These are phyloP conservation scores for Cyberlindnera amylophila DNA, from an alignment of 805 yeast species.

Conservation along the genomic window DNA sequence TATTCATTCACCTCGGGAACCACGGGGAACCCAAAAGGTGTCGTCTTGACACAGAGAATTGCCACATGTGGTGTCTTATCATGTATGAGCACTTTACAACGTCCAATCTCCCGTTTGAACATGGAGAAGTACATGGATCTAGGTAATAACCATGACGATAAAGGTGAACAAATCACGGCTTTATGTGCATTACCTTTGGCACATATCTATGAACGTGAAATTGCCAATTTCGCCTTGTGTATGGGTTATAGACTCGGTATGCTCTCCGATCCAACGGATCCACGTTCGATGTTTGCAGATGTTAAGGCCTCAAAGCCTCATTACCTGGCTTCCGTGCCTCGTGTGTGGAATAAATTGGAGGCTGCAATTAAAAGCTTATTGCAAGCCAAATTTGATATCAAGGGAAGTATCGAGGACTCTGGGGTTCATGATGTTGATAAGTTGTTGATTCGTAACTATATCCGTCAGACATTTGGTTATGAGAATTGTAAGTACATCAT, in stretches of 20 bases:
- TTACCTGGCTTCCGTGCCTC: slow-evolving; percentile 52
- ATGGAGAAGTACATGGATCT: slow-evolving; percentile 10
- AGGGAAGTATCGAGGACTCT: slow-evolving; percentile 2
- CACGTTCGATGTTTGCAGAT: slow-evolving; percentile 54
- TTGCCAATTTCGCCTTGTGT: slow-evolving; percentile 36
- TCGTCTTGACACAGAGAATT: slow-evolving; percentile 47
- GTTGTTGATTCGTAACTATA: slow-evolving; percentile 28
- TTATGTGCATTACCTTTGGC: slow-evolving; percentile 51
- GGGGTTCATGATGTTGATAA: slow-evolving; percentile 6
- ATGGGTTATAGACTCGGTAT: slow-evolving; percentile 36
- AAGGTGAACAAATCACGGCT: slow-evolving; percentile 30
- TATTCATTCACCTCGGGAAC: slow-evolving; percentile 75
- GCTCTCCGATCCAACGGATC: slow-evolving; percentile 40
- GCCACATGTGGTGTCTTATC: slow-evolving; percentile 46
- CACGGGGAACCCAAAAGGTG: slow-evolving; percentile 74
- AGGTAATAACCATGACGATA: slow-evolving; percentile 20
- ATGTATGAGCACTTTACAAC: slow-evolving; percentile 29
- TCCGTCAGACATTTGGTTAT: slow-evolving; percentile 43
- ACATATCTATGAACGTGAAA: slow-evolving; percentile 50
- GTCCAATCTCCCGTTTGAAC: slow-evolving; percentile 20
- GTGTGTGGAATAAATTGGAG: slow-evolving; percentile 58
- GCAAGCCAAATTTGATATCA: slow-evolving; percentile 4
- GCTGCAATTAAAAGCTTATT: slow-evolving; percentile 42
- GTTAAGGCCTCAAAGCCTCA: slow-evolving; percentile 49
- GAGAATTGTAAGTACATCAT: slow-evolving; percentile 35